Base-by-base conservation (phyloP, 179 eudicot genomes). In the Camellia oleifera region DNA sequence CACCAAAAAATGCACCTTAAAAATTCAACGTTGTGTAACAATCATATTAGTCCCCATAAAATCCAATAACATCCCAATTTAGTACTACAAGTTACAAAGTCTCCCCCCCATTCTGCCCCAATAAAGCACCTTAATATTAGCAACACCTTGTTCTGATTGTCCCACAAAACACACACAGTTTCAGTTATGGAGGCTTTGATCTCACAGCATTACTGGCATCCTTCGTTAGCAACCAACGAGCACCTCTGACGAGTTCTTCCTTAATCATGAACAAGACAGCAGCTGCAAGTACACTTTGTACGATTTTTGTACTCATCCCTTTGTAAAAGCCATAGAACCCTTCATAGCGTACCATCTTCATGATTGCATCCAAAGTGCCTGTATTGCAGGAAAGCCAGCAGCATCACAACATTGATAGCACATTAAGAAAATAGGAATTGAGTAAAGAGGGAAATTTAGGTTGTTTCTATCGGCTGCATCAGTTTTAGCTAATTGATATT, bases 271-370 rank as follows among this genome's bases (percentile, higher is more conserved):
- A 96, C 54, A 96, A 78, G 83, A 96, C 86, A 7, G 99, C 99
- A 69, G 99, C 98, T 18, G 94, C 99, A 32, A 96, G 87, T 84
- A 96, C 98, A 83, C 99, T 94, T 72, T 96, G 99, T 62, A 91
- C 97, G 14, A 96, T 91, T 87, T 96, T 96, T 26, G 99, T 96
- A 82, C 92, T 88, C 97, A 96, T 94, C 44, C 99, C 99, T 85
- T 90, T 94, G 88, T 94, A 96, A 74, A 90, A 94, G 74, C 99
- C 97, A 64, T 91, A 64, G 58, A 89, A 82, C 11, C 99, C 99
- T 88, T 96, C 98, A 4, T 91, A 82, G 1, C 72, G 88, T 72
- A 96, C 85, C 93, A 96, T 96, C 92, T 96, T 96, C 88, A 74
- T 57, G 67, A 96, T 85, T 52, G 98, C 99, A 79, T 96, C 99